These are phyloP conservation scores for Candida corydali DNA, from an alignment of 805 yeast species.

Conservation along the genomic window DNA sequence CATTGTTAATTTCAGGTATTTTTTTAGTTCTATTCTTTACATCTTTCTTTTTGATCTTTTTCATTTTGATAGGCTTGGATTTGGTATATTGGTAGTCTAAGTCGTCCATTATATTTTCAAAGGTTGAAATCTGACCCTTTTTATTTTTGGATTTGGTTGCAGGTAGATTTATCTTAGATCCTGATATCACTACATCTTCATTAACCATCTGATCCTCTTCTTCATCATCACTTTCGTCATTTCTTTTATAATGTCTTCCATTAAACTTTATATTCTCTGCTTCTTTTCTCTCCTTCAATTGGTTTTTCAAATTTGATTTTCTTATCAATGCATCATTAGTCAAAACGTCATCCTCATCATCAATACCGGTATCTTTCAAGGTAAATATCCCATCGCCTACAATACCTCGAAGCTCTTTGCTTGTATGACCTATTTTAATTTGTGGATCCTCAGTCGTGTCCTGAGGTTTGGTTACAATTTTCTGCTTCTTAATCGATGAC, in stretches of 20 bases:
- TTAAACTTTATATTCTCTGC: constrained; percentile 20
- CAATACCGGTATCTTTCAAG: constrained; percentile 46
- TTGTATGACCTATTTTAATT: constrained; percentile 43
- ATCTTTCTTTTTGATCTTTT: constrained; percentile 7
- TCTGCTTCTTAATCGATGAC: constrained; percentile 6
- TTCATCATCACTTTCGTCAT: constrained; percentile 9
- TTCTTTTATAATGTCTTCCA: constrained; percentile 14
- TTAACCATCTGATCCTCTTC: constrained; percentile 1
- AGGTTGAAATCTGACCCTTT: background rate
- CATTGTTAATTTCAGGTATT: background rate
- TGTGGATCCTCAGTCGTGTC: constrained; percentile 8
- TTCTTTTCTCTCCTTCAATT: constrained; percentile 22
- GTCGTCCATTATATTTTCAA: constrained; percentile 8
- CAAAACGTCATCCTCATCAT: constrained; percentile 27
- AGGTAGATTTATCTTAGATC: constrained; percentile 3
- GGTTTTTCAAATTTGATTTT: constrained; percentile 24
- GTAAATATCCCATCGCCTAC: constrained; percentile 51
- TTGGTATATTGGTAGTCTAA: background rate
- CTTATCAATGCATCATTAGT: constrained; percentile 32
- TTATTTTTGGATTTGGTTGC: background rate
- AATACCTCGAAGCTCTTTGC: constrained; percentile 33
- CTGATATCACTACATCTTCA: constrained; percentile 8
- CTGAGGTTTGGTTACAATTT: background rate
- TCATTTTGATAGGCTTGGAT: constrained; percentile 8
- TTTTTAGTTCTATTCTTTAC: background rate